A percentile compares a stretch with the other conserved stretches of the same genome.
These are phyloP conservation scores for Cytospora piceicola DNA, from an alignment of 2,329 filamentous ascomycete species.

Conservation along the genomic window DNA sequence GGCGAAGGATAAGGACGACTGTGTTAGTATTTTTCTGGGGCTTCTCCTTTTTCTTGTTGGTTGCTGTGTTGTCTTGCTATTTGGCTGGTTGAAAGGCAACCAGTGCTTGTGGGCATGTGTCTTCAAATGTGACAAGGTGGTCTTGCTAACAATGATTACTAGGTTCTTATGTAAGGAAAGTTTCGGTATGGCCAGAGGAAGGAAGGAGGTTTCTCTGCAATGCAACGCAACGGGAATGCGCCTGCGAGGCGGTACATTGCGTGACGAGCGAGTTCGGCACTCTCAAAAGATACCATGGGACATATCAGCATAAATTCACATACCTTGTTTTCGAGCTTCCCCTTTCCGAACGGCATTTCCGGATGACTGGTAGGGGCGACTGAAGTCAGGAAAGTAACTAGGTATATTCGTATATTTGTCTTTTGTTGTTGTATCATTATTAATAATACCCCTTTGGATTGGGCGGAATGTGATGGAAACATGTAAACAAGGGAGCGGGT, in stretches of 20 bases:
- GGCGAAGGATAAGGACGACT: constrained; percentile 83
- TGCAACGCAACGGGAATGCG: too few species aligned
- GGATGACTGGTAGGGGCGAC: too few species aligned
- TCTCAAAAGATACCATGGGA: not conserved
- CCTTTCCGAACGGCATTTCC: not conserved
- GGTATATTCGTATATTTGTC: not conserved
- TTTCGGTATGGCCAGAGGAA: not conserved
- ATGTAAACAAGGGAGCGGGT: not conserved
- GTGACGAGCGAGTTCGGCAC: not conserved
- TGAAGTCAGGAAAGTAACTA: too few species aligned
- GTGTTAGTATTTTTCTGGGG: constrained; percentile 62
- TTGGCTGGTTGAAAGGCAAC: too few species aligned
- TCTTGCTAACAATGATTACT: not conserved
- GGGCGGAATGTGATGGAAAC: not conserved
- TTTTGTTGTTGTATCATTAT: not conserved
- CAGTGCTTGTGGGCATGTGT: too few species aligned
- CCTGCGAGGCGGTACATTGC: not conserved
- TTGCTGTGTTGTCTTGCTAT: too few species aligned
- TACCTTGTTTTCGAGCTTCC: not conserved
- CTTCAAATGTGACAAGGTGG: not conserved
- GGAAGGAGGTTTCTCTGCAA: not conserved
- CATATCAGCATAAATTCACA: not conserved
- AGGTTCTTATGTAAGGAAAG: not conserved
- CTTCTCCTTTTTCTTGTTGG: not conserved
- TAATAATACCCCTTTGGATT: not conserved